phyloP scores from a whole-genome alignment of 345 rosid species.

The Anacardium occidentale region DNA sequence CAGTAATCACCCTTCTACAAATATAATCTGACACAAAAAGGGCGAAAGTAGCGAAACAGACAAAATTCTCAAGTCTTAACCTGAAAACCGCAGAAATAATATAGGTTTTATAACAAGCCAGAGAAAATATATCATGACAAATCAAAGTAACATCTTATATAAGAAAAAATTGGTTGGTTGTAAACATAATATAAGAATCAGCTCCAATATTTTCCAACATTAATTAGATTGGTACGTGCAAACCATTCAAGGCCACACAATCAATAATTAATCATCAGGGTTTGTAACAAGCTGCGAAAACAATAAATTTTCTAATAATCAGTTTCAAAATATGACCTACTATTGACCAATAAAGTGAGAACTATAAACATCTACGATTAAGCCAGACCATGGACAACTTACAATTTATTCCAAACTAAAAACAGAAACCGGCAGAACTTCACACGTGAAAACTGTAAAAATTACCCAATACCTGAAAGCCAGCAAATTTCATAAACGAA shows the following conservation, averaged over 20 bases:
- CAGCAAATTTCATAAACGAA: neutral
- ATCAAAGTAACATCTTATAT: neutral
- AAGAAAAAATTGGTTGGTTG: neutral
- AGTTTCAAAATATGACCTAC: neutral
- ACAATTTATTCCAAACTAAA: neutral
- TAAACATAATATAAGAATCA: neutral
- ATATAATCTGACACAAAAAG: slow-evolving; percentile 11
- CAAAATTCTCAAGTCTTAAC: neutral
- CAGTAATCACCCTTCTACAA: slow-evolving; percentile 16
- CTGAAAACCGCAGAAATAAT: slow-evolving; percentile 11
- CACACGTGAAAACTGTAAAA: neutral
- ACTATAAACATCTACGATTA: neutral
- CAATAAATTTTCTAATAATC: neutral
- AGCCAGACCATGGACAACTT: neutral
- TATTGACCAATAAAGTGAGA: neutral
- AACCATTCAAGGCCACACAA: neutral
- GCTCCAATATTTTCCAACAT: neutral
- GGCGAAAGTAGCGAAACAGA: neutral
- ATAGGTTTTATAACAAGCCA: neutral
- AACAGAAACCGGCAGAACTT: slow-evolving; percentile 2
- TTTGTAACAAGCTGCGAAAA: neutral
- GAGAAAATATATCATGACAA: neutral
- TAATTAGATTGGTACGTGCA: neutral
- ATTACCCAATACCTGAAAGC: neutral
- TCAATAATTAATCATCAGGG: neutral